These are phyloP conservation scores for Phytomonas francai DNA, from an alignment of 208 protist species.

Conservation along the genomic window DNA sequence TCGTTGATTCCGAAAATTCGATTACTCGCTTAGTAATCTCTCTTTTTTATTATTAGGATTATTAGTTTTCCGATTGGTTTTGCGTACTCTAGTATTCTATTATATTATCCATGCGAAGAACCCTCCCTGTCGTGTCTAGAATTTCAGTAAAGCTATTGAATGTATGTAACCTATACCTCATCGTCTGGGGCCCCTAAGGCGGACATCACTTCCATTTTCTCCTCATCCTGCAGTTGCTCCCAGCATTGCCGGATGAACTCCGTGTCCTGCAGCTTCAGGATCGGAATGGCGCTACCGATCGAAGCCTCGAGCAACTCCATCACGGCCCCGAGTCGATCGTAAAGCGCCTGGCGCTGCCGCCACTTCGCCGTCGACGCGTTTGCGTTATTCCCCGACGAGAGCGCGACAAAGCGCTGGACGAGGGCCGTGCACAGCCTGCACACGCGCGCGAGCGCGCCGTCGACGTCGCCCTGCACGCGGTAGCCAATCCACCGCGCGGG, in stretches of 20 bases:
- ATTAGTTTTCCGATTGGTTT: not conserved
- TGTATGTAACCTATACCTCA: slow-evolving; percentile 8
- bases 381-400: slow-evolving; percentile 66
- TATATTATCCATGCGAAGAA: not conserved
- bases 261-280: slow-evolving; percentile 65
- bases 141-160: slow-evolving; percentile 14
- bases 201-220: slow-evolving; percentile 71
- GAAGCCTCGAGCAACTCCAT: slow-evolving; percentile 86
- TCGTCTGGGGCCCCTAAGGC: slow-evolving; percentile 38
- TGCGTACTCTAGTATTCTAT: not conserved
- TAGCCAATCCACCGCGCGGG: slow-evolving; percentile 86
- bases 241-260: slow-evolving; percentile 80
- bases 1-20: not conserved
- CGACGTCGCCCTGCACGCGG: slow-evolving; percentile 67
- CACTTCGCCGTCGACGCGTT: slow-evolving; percentile 80
- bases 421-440: slow-evolving; percentile 86
- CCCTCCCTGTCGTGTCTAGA: slow-evolving; percentile 3
- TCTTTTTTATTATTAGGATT: slow-evolving; percentile 2
- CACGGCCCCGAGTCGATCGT: slow-evolving; percentile 69
- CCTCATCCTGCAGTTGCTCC: slow-evolving; percentile 77
- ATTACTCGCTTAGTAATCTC: not conserved
- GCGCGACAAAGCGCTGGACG: slow-evolving; percentile 73
- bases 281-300: slow-evolving; percentile 80
- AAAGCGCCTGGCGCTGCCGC: slow-evolving; percentile 73
- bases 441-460: slow-evolving; percentile 81